These are phyloP conservation scores for Cystobasidium slooffiae DNA, from an alignment of 1,284 basidiomycete species.

Conservation along the genomic window DNA sequence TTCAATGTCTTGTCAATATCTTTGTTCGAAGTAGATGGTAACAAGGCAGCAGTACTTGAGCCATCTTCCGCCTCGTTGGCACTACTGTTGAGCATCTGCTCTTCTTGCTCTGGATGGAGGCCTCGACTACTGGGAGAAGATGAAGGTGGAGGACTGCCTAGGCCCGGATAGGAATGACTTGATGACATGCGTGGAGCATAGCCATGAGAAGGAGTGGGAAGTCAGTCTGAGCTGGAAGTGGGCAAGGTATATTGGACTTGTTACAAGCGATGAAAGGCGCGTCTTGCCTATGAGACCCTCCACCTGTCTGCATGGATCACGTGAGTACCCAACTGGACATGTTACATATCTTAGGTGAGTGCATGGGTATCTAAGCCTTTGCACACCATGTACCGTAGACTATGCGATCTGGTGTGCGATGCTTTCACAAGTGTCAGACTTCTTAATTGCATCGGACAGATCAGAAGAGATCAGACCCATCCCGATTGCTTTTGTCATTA, in stretches of 20 bases:
- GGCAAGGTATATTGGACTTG: neutral
- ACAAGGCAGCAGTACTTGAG: neutral
- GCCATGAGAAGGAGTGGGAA: neutral
- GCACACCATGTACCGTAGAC: neutral
- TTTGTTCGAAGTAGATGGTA: neutral
- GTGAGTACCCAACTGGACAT: neutral
- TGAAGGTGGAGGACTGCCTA: neutral
- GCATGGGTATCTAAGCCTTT: neutral
- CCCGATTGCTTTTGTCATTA: neutral
- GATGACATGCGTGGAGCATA: neutral
- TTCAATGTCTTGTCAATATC: neutral
- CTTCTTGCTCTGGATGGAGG: too few species aligned
- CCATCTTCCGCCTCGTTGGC: neutral
- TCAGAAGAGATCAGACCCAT: neutral
- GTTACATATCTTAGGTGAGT: neutral
- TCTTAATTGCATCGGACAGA: too few species aligned
- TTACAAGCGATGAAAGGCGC: neutral
- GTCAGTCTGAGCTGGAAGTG: neutral
- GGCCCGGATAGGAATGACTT: constrained; percentile 8
- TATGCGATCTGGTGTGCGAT: too few species aligned
- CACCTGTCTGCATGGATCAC: neutral
- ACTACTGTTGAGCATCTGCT: neutral
- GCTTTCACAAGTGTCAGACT: too few species aligned
- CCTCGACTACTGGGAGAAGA: neutral
- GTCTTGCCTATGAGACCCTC: neutral